phyloP scores from a whole-genome alignment of 164 flowering plant species.

The Vitis rotundifolia region DNA sequence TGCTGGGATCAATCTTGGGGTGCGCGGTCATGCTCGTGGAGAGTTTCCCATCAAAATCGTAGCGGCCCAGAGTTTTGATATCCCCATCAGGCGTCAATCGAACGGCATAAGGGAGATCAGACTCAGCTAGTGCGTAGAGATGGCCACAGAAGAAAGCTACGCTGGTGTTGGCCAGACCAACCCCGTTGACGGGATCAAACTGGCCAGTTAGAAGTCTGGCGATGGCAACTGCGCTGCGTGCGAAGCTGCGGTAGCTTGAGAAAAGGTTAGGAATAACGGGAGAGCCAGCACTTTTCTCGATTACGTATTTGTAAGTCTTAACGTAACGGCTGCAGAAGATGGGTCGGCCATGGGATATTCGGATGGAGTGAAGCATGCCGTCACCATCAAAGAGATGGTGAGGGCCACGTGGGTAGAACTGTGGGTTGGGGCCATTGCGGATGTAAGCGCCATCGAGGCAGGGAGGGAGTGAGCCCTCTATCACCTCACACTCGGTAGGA shows the following conservation, averaged over 20 bases:
- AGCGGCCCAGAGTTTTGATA: constrained; percentile 57
- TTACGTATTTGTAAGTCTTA: constrained; percentile 58
- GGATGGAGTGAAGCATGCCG: constrained; percentile 83
- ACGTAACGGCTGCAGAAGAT: constrained; percentile 76
- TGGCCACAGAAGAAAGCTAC: constrained; percentile 47
- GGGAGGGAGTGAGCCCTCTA: constrained; percentile 57
- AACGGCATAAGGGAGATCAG: constrained; percentile 70
- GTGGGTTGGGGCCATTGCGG: constrained; percentile 88
- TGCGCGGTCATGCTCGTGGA: constrained; percentile 79
- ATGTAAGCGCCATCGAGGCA: constrained; percentile 80
- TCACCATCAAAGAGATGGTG: constrained; percentile 90
- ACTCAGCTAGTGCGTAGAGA: constrained; percentile 68
- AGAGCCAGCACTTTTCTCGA: constrained; percentile 45
- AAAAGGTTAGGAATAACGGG: constrained; percentile 61
- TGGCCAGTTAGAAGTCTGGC: constrained; percentile 55
- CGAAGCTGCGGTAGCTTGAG: constrained; percentile 55
- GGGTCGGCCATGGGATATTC: constrained; percentile 56
- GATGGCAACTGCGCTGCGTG: constrained; percentile 45
- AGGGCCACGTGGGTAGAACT: constrained; percentile 79
- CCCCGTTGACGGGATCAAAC: constrained; percentile 49
- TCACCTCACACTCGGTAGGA: constrained; percentile 61
- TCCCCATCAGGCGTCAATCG: constrained; percentile 53
- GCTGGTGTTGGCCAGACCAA: constrained; percentile 78
- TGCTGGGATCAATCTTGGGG: constrained; percentile 63
- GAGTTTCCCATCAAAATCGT: constrained; percentile 54